Evolutionary conservation across 495 filamentous ascomycete species (phyloP).

Genomic region (Xylaria flabelliformis): DNA sequence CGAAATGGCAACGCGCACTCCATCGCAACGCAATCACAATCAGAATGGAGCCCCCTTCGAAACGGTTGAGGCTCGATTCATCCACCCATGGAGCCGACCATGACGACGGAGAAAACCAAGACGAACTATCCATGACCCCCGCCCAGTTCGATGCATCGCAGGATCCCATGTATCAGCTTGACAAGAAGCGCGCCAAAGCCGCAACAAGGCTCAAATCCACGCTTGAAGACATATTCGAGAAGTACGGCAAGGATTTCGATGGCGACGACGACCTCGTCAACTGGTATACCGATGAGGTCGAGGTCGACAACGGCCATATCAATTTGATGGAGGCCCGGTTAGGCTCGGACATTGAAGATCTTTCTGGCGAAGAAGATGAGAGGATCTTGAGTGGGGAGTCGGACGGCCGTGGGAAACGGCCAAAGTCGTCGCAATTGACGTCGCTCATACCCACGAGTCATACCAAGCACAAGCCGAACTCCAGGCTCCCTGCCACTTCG

Average conservation of each 20-base stretch:
- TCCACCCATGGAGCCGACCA: conserved; percentile 41
- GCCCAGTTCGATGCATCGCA: conserved; percentile 51
- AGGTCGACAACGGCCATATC: conserved; percentile 89
- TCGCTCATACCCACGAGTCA: conserved; percentile 24
- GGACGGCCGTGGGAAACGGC: background rate
- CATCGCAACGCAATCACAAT: conserved; percentile 1
- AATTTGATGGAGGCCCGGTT: conserved; percentile 60
- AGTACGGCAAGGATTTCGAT: conserved; percentile 83
- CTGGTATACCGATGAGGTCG: conserved; percentile 73
- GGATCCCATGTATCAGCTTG: conserved; percentile 59
- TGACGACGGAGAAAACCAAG: conserved; percentile 49
- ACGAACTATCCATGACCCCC: conserved; percentile 51
- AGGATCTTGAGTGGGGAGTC: conserved; percentile 32
- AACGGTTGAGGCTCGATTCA: conserved; percentile 59
- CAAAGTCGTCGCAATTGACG: conserved; percentile 27
- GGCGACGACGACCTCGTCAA: conserved; percentile 85
- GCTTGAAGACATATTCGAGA: conserved; percentile 87
- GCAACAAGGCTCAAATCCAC: conserved; percentile 73
- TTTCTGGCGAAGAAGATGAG: conserved; percentile 36
- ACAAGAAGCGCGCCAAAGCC: conserved; percentile 65
- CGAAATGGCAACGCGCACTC: conserved; percentile 22
- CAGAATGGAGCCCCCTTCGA: conserved; percentile 64
- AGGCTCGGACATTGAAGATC: conserved; percentile 40
- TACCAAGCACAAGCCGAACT: conserved; percentile 9
- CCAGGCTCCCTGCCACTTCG: background rate